Conservation (phyloP, 345 rosid species). For the Linum usitatissimum region DNA sequence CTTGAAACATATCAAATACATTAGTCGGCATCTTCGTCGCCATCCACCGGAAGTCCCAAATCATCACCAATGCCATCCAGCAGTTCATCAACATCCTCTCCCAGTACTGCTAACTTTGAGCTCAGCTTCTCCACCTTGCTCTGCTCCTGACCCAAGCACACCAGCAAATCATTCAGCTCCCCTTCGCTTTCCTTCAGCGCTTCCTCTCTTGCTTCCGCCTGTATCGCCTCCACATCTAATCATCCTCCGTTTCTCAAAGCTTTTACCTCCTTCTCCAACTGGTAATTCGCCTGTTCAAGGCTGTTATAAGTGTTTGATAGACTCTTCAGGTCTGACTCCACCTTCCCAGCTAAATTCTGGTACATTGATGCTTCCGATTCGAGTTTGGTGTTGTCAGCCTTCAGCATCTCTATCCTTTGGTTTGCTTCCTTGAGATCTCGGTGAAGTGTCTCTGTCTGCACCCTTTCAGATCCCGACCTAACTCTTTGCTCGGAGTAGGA, state of each 20-base stretch:
- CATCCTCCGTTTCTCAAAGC: conserved; percentile 53
- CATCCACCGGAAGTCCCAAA: conserved; percentile 58
- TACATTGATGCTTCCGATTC: conserved; percentile 62
- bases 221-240: conserved; percentile 46
- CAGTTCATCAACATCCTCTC: conserved; percentile 71
- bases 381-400: conserved; percentile 53
- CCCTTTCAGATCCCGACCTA: conserved; percentile 47
- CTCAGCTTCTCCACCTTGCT: conserved; percentile 85
- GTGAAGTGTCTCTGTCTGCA: conserved; percentile 56
- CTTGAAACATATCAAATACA: neutral
- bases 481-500: conserved; percentile 45
- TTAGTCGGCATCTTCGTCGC: conserved; percentile 25
- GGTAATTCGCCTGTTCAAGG: conserved; percentile 71
- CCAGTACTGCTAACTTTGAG: conserved; percentile 59
- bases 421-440: conserved; percentile 77
- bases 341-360: conserved; percentile 59
- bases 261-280: conserved; percentile 67
- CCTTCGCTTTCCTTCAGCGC: conserved; percentile 92
- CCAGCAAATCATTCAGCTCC: conserved; percentile 85
- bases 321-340: conserved; percentile 75
- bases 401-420: conserved; percentile 59
- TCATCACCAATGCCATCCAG: conserved; percentile 91
- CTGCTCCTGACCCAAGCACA: conserved; percentile 96
- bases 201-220: conserved; percentile 84
- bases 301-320: conserved; percentile 84